phyloP scores from a whole-genome alignment of 495 filamentous ascomycete species.

The Paragyromitra xinjiangensis region DNA sequence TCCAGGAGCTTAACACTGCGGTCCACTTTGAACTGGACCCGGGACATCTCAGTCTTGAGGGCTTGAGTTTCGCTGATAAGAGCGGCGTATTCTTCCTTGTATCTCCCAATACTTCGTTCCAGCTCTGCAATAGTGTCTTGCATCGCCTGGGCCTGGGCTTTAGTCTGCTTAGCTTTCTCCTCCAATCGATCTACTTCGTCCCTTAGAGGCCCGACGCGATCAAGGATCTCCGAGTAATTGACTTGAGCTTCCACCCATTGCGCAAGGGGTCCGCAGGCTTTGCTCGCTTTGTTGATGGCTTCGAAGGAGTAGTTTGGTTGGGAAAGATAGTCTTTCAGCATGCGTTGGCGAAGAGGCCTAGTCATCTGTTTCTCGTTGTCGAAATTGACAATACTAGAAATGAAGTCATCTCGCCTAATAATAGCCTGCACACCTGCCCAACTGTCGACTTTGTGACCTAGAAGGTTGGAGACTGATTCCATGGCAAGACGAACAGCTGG shows the following conservation, averaged over 20 bases:
- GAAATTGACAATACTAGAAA: constrained; percentile 96
- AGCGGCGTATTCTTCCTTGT: constrained; percentile 95
- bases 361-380: constrained; percentile 98
- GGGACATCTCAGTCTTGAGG: constrained; percentile 95
- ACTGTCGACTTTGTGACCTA: constrained; percentile 86
- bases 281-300: constrained; percentile 91
- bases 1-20: constrained; percentile 93
- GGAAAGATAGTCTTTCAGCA: constrained; percentile 90
- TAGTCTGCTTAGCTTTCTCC: constrained; percentile 88
- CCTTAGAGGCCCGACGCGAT: constrained; percentile 90
- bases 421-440: constrained; percentile 92
- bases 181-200: constrained; percentile 90
- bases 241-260: constrained; percentile 98
- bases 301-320: constrained; percentile 96
- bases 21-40: constrained; percentile 97
- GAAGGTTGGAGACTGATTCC: constrained; percentile 91
- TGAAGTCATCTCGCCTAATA: constrained; percentile 92
- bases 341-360: constrained; percentile 76
- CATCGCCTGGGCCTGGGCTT: constrained; percentile 90
- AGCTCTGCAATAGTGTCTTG: constrained; percentile 83
- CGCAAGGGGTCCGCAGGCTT: constrained; percentile 94
- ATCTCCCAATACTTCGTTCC: constrained; percentile 90
- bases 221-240: constrained; percentile 94
- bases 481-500: constrained; percentile 88
- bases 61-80: constrained; percentile 97